Evolutionary conservation across 1,284 basidiomycete genomes (phyloP), one percentile per base, ranked within the genome.

Genomic region (Malassezia globosa): DNA sequence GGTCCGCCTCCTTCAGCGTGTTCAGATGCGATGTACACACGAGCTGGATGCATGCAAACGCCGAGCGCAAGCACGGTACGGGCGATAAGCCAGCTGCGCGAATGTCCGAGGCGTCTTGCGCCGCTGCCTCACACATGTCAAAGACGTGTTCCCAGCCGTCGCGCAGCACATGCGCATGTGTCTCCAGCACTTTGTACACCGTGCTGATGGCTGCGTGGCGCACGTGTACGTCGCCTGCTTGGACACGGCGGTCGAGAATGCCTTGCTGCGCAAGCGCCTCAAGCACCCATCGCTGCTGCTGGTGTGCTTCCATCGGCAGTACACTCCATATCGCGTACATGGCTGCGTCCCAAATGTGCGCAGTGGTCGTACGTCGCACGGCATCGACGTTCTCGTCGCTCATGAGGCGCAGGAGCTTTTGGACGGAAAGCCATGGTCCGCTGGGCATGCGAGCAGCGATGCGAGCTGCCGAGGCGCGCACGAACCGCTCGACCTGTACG

Each of bases 91-190:
- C 46, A 10, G 54, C 16, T 6, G 44, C 49, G 19, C 40, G 53
- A 29, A 42, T 45, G 4, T 42, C 37, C 1, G 19, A 37, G 5
- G 56, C 49, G 24, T 38, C 46, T 18, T 50, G 49, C 42, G 60
- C 61, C 1, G 61, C 50, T 1, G 61, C 58, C 8, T 59, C 56
- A 38, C 63, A 69, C 18, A 94, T 87, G 54, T 82, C 80, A 69
- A 96, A 95, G 60, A 96, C 87, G 0, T 78, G 83, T 51, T 86
- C 82, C 92, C 92, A 97, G 0, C 90, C 90, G 8, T 84, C 80
- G 6, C 87, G 78, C 1, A 97, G 77, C 0, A 85, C 86, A 72
- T 96, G 89, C 0, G 87, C 90, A 0, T 86, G 86, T 0, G 82
- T 81, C 71, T 96, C 87, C 14, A 97, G 75, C 1, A 68, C 85